Base-by-base conservation (phyloP, 768 basidiomycete genomes). In the Amanita fuliginea region DNA sequence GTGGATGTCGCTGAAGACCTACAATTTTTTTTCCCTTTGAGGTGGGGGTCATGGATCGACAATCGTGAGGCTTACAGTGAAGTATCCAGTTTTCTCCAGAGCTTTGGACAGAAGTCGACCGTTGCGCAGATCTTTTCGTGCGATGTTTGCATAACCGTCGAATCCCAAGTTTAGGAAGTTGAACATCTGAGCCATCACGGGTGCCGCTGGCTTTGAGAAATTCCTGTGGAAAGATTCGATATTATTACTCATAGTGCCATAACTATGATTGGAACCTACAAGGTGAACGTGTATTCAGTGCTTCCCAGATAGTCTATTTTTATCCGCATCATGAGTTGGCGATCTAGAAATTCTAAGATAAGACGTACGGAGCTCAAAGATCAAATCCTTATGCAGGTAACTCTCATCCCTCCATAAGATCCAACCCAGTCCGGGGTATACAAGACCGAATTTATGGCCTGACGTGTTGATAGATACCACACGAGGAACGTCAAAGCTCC, bases 121-220 rank as follows among this genome's bases (percentile, higher is more conserved):
- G 52, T 83, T 82, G 43, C 70, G 66, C 8, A 77, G 62, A 52
- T 77, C 76, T 53, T 74, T 74, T 51, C 61, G 56, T 2, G 69
- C 65, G 19, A 70, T 66, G 52, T 57, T 62, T 46, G 66, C 70
- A 57, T 77, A 80, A 6, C 77, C 78, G 4, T 72, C 67, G 51
- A 75, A 74, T n/a, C 77, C 78, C 36, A 75, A 67, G 53, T 77
- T 77, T 35, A 80, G 62, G 67, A 80, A 76, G 57, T 77, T 77
- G 67, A 73, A 81, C 69, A 77, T 75, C 54, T 78, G 77, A 2
- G 68, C 73, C 40, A 80, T 68, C 55, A 79, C 68, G 3, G 77
- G 79, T 13, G 77, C 71, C 10, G 76, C 77, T 1, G 80, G 72
- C 49, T 76, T 77, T 10, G 75, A 78, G 62, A 78, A 77, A 57